A percentile compares a stretch with the other conserved stretches of the same genome.
Evolutionary conservation across 768 basidiomycete species (phyloP).

Genomic region (Suillus subluteus): DNA sequence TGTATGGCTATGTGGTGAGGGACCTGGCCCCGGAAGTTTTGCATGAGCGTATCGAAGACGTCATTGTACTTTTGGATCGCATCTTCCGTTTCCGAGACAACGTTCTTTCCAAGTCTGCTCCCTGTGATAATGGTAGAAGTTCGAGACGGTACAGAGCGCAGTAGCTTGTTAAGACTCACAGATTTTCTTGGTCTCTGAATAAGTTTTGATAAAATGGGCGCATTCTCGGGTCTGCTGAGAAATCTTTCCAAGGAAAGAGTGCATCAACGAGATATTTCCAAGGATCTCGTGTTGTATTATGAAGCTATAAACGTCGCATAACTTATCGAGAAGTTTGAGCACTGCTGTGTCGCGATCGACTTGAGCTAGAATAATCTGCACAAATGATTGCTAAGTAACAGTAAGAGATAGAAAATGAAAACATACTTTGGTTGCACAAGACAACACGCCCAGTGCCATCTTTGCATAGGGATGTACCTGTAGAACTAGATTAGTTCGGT

Average conservation of each 20-base stretch:
- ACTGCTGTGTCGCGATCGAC: neutral
- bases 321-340: neutral
- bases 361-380: conserved; percentile 11
- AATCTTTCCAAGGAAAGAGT: neutral
- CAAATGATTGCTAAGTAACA: neutral
- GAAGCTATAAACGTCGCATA: neutral
- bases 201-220: conserved; percentile 30
- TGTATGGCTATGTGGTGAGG: neutral
- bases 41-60: neutral
- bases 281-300: neutral
- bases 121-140: neutral
- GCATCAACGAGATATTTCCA: neutral
- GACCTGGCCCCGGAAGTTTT: conserved; percentile 1
- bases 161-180: conserved; percentile 16
- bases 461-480: conserved; percentile 15
- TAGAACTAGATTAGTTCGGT: neutral
- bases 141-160: neutral
- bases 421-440: neutral
- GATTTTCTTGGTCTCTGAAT: conserved; percentile 26
- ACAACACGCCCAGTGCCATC: conserved; percentile 8
- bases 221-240: conserved; percentile 26
- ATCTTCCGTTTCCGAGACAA: neutral
- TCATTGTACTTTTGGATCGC: neutral
- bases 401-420: neutral
- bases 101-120: conserved; percentile 1